Conservation (phyloP, 2,329 filamentous ascomycete genomes). For the Aureobasidium melanogenum region DNA sequence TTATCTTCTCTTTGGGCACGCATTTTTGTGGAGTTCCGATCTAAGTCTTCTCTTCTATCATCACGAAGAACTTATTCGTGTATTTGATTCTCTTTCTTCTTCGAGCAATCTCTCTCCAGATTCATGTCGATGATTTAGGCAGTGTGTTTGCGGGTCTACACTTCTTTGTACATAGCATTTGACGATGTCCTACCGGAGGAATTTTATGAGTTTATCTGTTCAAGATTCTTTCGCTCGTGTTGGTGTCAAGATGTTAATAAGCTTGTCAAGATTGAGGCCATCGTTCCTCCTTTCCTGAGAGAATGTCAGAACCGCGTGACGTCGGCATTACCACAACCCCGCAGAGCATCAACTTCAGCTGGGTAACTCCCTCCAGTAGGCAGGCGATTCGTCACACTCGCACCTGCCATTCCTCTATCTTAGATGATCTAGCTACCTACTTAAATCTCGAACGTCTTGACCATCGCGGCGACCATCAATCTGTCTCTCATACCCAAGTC, state of each 20-base stretch:
- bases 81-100: neutral
- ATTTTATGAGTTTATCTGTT: neutral
- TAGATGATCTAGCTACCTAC: too few species aligned
- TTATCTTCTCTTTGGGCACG: slow-evolving; percentile 4
- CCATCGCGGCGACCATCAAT: neutral
- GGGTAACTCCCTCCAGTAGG: too few species aligned
- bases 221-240: neutral
- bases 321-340: neutral
- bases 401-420: neutral
- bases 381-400: neutral
- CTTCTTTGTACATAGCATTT: slow-evolving; percentile 12
- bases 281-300: neutral
- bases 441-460: too few species aligned
- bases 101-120: neutral
- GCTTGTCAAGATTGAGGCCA: neutral
- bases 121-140: neutral
- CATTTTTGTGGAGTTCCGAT: slow-evolving; percentile 7
- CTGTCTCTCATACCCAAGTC: neutral
- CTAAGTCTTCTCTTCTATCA: neutral
- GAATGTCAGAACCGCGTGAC: neutral
- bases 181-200: neutral
- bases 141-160: slow-evolving; percentile 8
- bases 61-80: neutral
- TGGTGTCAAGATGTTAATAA: neutral
- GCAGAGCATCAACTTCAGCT: neutral